phyloP scores from a whole-genome alignment of 2,329 filamentous ascomycete species.

The Tolypocladium album region DNA sequence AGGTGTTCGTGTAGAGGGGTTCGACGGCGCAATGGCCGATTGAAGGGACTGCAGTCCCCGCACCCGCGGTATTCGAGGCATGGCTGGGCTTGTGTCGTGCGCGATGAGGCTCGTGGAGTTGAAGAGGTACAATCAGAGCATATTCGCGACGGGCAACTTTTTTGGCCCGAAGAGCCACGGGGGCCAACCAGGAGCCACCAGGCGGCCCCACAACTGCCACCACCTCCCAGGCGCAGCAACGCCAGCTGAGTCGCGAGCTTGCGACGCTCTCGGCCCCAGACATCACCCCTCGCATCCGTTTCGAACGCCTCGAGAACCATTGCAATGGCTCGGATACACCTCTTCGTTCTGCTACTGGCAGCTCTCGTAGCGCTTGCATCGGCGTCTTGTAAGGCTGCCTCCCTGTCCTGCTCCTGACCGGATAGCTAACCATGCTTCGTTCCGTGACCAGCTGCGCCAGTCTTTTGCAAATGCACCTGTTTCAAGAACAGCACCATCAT shows the following conservation, averaged over 20 bases:
- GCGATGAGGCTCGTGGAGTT: background rate
- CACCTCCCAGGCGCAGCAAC: background rate
- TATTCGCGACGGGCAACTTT: slow-evolving; percentile 6
- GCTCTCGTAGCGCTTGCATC: slow-evolving; percentile 22
- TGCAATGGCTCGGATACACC: slow-evolving; percentile 28
- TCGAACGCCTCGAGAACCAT: background rate
- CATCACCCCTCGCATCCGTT: background rate
- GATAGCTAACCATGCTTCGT: background rate
- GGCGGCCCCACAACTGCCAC: slow-evolving; percentile 8
- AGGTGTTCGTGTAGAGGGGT: slow-evolving; percentile 11
- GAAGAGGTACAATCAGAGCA: background rate
- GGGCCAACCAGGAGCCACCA: slow-evolving; percentile 14
- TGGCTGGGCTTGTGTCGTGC: slow-evolving; percentile 11
- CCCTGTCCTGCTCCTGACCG: background rate
- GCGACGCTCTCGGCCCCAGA: background rate
- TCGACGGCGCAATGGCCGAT: slow-evolving; percentile 11
- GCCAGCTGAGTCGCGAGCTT: background rate
- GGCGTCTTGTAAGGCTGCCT: slow-evolving; percentile 29
- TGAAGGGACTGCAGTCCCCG: slow-evolving; percentile 21
- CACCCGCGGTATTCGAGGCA: slow-evolving; percentile 31
- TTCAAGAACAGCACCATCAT: slow-evolving; percentile 61
- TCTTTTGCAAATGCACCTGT: slow-evolving; percentile 62
- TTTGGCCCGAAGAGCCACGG: slow-evolving; percentile 1
- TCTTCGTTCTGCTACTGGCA: slow-evolving; percentile 25
- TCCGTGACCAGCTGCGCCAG: slow-evolving; percentile 38